These are phyloP conservation scores for Ustilago vetiveriae DNA, from an alignment of 1,284 basidiomycete genomes.

Conservation along the genomic window DNA sequence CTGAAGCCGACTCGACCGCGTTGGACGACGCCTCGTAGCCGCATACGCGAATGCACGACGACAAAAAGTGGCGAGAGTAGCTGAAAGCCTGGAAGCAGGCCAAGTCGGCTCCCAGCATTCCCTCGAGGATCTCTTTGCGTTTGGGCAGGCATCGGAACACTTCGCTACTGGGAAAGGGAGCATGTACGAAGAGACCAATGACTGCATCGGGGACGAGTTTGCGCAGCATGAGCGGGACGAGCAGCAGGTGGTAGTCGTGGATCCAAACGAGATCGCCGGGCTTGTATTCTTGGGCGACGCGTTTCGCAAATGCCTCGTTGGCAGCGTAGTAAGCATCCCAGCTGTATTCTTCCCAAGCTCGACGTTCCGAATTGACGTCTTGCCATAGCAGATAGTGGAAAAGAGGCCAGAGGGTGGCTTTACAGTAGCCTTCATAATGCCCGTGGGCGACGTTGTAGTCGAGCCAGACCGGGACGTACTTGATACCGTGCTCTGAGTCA, in stretches of 20 bases:
- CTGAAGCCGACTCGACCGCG: conserved; percentile 87
- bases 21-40: conserved; percentile 85
- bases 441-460: conserved; percentile 89
- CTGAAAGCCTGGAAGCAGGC: conserved; percentile 97
- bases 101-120: conserved; percentile 96
- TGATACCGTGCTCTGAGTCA: conserved; percentile 65
- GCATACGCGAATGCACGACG: conserved; percentile 92
- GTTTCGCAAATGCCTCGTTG: conserved; percentile 84
- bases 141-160: conserved; percentile 89
- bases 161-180: conserved; percentile 95
- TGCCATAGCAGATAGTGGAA: conserved; percentile 99
- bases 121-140: conserved; percentile 91
- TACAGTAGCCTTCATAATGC: conserved; percentile 94
- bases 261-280: conserved; percentile 81
- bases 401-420: conserved; percentile 94
- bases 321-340: conserved; percentile 86
- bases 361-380: conserved; percentile 74
- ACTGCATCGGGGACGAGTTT: conserved; percentile 77
- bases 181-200: conserved; percentile 94
- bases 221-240: conserved; percentile 86
- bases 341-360: conserved; percentile 75
- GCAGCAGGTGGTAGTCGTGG: conserved; percentile 81
- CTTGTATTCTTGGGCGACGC: conserved; percentile 78
- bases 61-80: conserved; percentile 93
- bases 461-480: conserved; percentile 89